Conservation (phyloP, 2,329 filamentous ascomycete species). For the Aspergillus bombycis region DNA sequence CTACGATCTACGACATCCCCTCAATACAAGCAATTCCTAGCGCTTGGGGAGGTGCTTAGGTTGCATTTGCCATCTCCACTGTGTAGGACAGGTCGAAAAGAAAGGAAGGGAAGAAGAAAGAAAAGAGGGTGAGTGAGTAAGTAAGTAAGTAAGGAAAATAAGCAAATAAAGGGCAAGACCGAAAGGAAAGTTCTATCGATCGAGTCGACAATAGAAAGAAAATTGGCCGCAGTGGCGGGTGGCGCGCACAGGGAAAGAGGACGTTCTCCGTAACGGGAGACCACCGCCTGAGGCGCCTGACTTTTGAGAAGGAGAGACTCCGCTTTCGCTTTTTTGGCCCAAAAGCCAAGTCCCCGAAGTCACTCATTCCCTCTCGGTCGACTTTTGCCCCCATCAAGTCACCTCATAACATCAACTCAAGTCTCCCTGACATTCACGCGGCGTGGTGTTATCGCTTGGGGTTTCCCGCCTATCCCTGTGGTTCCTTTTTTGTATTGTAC, state of each 20-base stretch:
- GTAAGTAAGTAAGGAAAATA: background rate
- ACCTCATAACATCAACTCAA: background rate
- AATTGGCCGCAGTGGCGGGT: conserved; percentile 4
- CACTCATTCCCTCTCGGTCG: background rate
- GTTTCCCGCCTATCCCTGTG: background rate
- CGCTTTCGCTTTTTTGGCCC: conserved; percentile 16
- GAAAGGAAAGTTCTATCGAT: background rate
- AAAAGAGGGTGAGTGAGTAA: background rate
- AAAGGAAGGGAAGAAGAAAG: background rate
- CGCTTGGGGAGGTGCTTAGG: background rate
- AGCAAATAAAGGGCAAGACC: background rate
- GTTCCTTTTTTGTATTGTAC: conserved; percentile 1
- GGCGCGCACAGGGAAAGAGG: background rate
- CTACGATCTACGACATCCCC: background rate
- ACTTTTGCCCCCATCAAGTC: conserved; percentile 7
- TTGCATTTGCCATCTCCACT: background rate
- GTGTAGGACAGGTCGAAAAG: background rate
- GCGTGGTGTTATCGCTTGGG: conserved; percentile 1
- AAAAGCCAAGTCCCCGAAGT: conserved; percentile 7
- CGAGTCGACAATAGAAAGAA: background rate
- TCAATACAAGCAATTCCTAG: background rate
- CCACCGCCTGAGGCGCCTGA: conserved; percentile 18
- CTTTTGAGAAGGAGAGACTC: conserved; percentile 8
- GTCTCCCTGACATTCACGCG: background rate
- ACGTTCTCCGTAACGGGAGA: background rate